phyloP scores from a whole-genome alignment of 192 early-diverging fungal species.

The Fimicolochytrium jonesii region DNA sequence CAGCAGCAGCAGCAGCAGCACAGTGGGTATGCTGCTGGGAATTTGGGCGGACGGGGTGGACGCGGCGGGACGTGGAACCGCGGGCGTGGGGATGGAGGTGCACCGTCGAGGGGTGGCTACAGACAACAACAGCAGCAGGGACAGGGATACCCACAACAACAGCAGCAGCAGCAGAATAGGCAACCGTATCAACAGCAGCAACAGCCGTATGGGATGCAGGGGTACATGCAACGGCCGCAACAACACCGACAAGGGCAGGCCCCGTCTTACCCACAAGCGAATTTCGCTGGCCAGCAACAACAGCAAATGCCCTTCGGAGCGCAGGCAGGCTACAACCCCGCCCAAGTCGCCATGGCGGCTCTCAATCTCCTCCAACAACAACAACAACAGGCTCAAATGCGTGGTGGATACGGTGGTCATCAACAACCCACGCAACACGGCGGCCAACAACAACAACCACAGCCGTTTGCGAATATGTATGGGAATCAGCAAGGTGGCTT shows the following conservation, averaged over 20 bases:
- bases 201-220: neutral
- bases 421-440: neutral
- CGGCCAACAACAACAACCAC: neutral
- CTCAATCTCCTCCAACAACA: neutral
- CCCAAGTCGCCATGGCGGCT: conserved; percentile 8
- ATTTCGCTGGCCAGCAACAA: conserved; percentile 3
- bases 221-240: neutral
- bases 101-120: neutral
- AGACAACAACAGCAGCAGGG: neutral
- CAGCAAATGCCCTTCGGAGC: neutral
- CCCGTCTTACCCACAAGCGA: too few species aligned
- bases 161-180: neutral
- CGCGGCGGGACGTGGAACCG: neutral
- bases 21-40: neutral
- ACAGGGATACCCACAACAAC: neutral
- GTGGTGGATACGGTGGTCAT: neutral
- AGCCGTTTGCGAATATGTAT: too few species aligned
- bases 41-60: too few species aligned
- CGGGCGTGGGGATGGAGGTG: neutral
- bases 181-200: conserved; percentile 1
- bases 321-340: neutral
- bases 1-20: conserved; percentile 6
- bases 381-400: conserved; percentile 1
- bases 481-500: too few species aligned
- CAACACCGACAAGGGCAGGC: neutral